Evolutionary conservation across 2,329 filamentous ascomycete genomes (phyloP), one percentile per base, ranked within the genome.

Genomic region (Calonectria leucothoes): DNA sequence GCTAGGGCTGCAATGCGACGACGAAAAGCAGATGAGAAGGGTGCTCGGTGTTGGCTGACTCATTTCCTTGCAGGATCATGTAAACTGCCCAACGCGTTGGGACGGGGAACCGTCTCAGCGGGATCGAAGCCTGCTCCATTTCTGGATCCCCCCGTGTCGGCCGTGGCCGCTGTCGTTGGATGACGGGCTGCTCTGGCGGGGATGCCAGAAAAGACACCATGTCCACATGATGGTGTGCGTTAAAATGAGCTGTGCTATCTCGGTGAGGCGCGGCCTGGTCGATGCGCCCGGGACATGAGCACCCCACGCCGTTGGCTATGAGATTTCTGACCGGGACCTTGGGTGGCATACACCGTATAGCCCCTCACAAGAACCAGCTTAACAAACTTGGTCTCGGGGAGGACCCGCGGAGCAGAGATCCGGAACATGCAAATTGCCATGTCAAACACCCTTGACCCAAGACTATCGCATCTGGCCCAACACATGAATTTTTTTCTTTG

Each of bases 241-340:
- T 31, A 78, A 78, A 70, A 71, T 68, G 67, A 76, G 66, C 59
- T 69, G 45, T 68, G 65, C 52, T 69, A 64, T 76, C 72, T 79
- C 75, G 76, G 75, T 78, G 78, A 78, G 64, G 70, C 49, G 66
- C 55, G 51, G 42, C 35, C 63, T 68, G 64, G 73, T 59, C 37
- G 55, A 67, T 52, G 61, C 42, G 64, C 65, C 64, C 45, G 70
- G 66, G 66, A 73, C 48, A 66, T 55, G 68, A 63, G 49, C 69
- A 75, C 75, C 74, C 74, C 75, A 75, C 74, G 75, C 51, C 70
- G 70, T 61, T 23, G 69, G 69, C 74, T 79, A 71, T 45, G 70
- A 67, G 42, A 61, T 45, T 52, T 61, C 25, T 20, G 52, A 69
- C 55, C 59, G 52, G 66, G 31, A 35, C 55, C 25, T 20, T 51